Base-by-base conservation (phyloP, 2,329 filamentous ascomycete species). In the Stachybotrys chlorohalonatus region DNA sequence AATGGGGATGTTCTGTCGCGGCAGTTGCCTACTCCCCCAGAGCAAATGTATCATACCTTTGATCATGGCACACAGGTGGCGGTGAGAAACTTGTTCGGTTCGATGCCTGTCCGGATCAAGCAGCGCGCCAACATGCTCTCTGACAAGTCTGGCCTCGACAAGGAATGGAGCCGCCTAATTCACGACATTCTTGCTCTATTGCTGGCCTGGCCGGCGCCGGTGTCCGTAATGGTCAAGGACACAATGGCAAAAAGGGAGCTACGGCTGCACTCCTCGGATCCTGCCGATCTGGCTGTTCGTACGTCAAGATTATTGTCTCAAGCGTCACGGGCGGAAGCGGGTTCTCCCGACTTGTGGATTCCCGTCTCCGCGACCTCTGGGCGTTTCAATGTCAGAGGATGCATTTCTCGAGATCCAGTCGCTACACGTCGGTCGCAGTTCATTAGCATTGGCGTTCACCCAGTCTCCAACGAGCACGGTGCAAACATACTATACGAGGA, bases 61-160 rank as follows among this genome's bases (percentile, higher is more conserved):
- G 68, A 74, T 17, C 83, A 89, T 71, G 93, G 93, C 5, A 96
- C 92, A 0, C 81, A 83, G 31, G 84, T 93, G 2, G 79, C 79
- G 0, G 86, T 95, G 6, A 82, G 85, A 54, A 86, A 96, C 66
- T 74, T 96, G 1, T 97, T 96, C 70, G 91, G 92, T 0, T 87
- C 85, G 56, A 89, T 96, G 82, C 91, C 93, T 0, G 93, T 96
- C 11, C 84, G 93, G 13, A 86, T 95, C 31, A 95, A 94, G 66
- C 88, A 91, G 62, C 81, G 91, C 58, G 81, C 84, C 0, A 62
- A 81, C 0, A 61, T 83, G 3, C 71, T 75, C 59, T 67, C 76
- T 46, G 73, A 82, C 62, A 77, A 75, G 60, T 60, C 76, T 11
- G 65, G 74, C 30, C 74, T 85, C 51, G 69, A 79, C 17, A 86